Percentiles rank a stretch among this genome's conserved stretches.
These are phyloP conservation scores for Sugiyamaella valdiviana DNA, from an alignment of 805 yeast genomes.

Conservation along the genomic window DNA sequence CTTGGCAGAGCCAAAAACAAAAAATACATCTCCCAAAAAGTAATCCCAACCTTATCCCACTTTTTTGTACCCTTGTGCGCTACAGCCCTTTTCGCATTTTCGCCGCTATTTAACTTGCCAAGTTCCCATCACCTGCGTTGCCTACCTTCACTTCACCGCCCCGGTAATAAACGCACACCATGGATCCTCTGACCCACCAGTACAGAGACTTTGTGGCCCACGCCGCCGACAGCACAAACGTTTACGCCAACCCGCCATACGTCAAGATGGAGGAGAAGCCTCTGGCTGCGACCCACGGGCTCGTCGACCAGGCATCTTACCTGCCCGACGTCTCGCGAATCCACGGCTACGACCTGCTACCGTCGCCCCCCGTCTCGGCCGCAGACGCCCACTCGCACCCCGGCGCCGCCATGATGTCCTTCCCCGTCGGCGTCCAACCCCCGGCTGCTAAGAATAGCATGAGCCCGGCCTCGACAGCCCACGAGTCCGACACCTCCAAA, in stretches of 20 bases:
- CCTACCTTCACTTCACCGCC: too few species aligned
- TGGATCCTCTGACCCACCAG: background rate
- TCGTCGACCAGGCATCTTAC: too few species aligned
- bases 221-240: background rate
- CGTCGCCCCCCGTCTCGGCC: constrained; percentile 8
- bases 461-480: background rate
- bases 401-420: background rate
- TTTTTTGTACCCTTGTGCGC: background rate
- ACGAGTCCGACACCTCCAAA: background rate
- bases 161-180: too few species aligned
- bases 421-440: background rate
- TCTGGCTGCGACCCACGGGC: too few species aligned
- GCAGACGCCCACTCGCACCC: background rate
- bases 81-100: too few species aligned
- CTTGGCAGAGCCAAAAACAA: background rate
- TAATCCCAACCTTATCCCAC: background rate
- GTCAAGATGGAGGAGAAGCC: background rate
- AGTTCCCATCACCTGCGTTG: background rate
- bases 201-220: background rate
- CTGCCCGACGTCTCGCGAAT: background rate
- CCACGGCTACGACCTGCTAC: constrained; percentile 5
- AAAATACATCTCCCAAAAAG: background rate
- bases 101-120: background rate
- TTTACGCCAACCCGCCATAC: background rate
- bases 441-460: background rate